Base-by-base conservation (phyloP, 805 yeast species). In the Nakazawaea siamensis region DNA sequence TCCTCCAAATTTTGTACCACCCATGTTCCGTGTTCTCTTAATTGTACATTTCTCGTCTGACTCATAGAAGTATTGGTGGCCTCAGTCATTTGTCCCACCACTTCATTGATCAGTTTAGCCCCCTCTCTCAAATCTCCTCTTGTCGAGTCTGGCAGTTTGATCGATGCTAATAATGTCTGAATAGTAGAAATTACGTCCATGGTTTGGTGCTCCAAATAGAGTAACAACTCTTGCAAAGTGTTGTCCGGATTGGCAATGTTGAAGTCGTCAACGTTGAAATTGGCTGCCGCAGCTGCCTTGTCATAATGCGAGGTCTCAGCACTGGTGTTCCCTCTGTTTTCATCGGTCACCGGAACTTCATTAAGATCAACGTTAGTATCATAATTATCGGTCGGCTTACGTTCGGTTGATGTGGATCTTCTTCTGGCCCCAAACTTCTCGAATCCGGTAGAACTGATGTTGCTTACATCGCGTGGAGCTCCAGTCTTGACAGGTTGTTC, bases 131-230 rank as follows among this genome's bases (percentile, higher is more conserved):
- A 66, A 38, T 74, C 80, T 2, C 85, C 87, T 43, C 79, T 75
- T 0, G 85, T 80, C 1, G 85, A 77, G 48, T 80, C 77, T 14
- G 86, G 84, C 46, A 74, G 73, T 55, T 81, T 81, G 46, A 83
- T 83, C 0, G 90, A 76, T 3, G 77, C 73, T 40, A 90, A 66
- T 42, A 90, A 66, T 14, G 82, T 73, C 52, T 88, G 96, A 46
- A 88, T 88, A 0, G 95, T 84, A 11, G 87, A 73, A 31, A 90
- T 88, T 2, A 90, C 96, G 48, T 82, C 82, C 13, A 84, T 88
- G 0, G 97, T 88, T 59, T 88, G 95, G 56, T 86, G 95, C 54
- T 90, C 97, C 48, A 90, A 66, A 53, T 87, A 90, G 19, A 78
- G 66, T 48, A 88, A 71, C 40, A 90, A 74, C 49, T 86, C 94